Percentiles rank a stretch among this genome's conserved stretches.
Conservation (phyloP, 1,284 basidiomycete species). For the Tranzscheliella williamsii region DNA sequence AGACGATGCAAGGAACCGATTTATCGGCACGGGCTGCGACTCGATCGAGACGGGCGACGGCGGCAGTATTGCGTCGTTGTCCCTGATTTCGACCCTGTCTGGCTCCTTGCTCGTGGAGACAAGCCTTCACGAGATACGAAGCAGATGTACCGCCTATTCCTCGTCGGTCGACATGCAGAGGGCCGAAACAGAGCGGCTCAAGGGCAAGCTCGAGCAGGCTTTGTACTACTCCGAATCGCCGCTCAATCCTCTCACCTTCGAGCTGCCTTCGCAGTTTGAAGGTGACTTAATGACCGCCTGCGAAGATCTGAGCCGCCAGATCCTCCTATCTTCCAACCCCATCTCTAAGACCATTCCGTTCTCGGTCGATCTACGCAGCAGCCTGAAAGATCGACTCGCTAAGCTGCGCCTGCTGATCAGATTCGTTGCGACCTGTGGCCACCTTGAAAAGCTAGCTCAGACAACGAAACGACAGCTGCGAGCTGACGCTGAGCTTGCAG, state of each 20-base stretch:
- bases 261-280: constrained; percentile 75
- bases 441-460: constrained; percentile 72
- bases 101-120: constrained; percentile 51
- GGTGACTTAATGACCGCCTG: constrained; percentile 72
- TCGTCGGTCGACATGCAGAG: constrained; percentile 29
- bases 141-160: constrained; percentile 13
- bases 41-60: constrained; percentile 7
- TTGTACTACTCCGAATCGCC: constrained; percentile 76
- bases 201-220: constrained; percentile 82
- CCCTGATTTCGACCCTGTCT: constrained; percentile 51
- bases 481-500: constrained; percentile 85
- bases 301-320: constrained; percentile 72
- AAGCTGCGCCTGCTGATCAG: constrained; percentile 78
- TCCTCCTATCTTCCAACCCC: constrained; percentile 32
- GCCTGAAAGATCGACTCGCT: constrained; percentile 75
- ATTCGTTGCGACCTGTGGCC: constrained; percentile 68
- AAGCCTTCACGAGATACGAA: constrained; percentile 24
- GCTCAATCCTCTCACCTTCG: constrained; percentile 81
- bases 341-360: constrained; percentile 21
- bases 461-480: constrained; percentile 74
- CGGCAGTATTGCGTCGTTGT: constrained; percentile 31
- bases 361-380: constrained; percentile 72
- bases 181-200: constrained; percentile 66
- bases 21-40: constrained; percentile 53
- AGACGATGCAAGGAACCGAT: constrained; percentile 49